phyloP scores from a whole-genome alignment of 208 protist genomes.

The Balamuthia mandrillaris region DNA sequence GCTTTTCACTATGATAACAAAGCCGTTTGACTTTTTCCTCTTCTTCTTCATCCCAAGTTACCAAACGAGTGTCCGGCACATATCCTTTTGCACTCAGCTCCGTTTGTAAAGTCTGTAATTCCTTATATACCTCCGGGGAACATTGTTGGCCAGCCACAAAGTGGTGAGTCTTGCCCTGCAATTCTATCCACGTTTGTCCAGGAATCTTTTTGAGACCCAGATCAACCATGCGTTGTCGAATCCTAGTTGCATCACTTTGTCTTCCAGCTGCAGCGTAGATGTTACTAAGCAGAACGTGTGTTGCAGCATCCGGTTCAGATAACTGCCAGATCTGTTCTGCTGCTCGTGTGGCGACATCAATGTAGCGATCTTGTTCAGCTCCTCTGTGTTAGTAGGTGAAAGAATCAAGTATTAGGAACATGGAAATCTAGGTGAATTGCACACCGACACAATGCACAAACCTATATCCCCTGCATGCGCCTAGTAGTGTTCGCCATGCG shows the following conservation, averaged over 20 bases:
- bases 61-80: constrained; percentile 23
- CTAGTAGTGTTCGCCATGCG: not conserved
- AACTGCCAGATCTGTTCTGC: not conserved
- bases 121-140: not conserved
- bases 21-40: not conserved
- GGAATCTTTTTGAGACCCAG: not conserved
- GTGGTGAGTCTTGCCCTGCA: not conserved
- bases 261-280: not conserved
- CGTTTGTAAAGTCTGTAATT: not conserved
- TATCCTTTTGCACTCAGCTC: not conserved
- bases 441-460: too few species aligned
- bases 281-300: not conserved
- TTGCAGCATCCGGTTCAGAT: not conserved
- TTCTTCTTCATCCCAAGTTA: not conserved
- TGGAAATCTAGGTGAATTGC: too few species aligned
- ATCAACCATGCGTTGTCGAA: not conserved
- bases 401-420: too few species aligned
- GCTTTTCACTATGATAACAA: constrained; percentile 32
- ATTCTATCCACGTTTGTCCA: constrained; percentile 1
- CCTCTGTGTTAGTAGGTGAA: too few species aligned
- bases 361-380: too few species aligned
- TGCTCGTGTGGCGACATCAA: not conserved
- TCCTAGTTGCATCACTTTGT: not conserved
- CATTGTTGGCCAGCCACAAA: not conserved
- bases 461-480: not conserved